Evolutionary conservation across 148 eudicot genomes (phyloP), one percentile per base, ranked within the genome.

Genomic region (Talinum fruticosum): DNA sequence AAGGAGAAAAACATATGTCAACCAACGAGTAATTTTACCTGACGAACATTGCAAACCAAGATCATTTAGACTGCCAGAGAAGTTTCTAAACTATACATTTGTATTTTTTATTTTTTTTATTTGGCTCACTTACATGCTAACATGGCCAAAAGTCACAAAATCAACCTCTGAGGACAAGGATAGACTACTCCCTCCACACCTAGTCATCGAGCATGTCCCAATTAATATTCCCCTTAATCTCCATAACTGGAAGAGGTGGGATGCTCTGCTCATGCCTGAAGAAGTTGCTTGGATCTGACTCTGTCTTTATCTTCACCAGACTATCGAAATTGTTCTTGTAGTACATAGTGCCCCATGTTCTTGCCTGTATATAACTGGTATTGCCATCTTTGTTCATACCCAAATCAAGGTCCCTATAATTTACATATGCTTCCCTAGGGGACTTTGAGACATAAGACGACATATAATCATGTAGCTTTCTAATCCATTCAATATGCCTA

Each of bases 341-440:
- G 79, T 82, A 78, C 84, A 82, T 78, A 21, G 37, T 33, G 4
- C 81, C 84, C 84, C 84, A 75, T 21, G 71, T 57, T 75, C 79
- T 75, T 15, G 84, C 84, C 29, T 82, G 72, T 74, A 82, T 82
- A 62, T 78, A 82, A 57, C 65, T 78, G 34, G 82, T 38, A 29
- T 75, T 69, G 28, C 76, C 75, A 29, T 34, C 73, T 45, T 74
- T 69, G 54, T 72, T 76, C 79, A 75, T 69, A 62, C 84, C 81
- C 84, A 82, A 78, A 75, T 82, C 81, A 5, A 78, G 78, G 75
- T 82, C 84, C 84, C 75, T 75, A 30, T 82, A 82, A 29, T 82
- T 82, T 32, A 82, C 84, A 70, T 82, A 82, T 8, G 84, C 79
- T 71, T 82, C 75, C 70, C 84, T 78, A 61, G 84, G 84, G 61